Evolutionary conservation across 2,329 filamentous ascomycete genomes (phyloP).

Genomic region (Teratosphaeria nubilosa): DNA sequence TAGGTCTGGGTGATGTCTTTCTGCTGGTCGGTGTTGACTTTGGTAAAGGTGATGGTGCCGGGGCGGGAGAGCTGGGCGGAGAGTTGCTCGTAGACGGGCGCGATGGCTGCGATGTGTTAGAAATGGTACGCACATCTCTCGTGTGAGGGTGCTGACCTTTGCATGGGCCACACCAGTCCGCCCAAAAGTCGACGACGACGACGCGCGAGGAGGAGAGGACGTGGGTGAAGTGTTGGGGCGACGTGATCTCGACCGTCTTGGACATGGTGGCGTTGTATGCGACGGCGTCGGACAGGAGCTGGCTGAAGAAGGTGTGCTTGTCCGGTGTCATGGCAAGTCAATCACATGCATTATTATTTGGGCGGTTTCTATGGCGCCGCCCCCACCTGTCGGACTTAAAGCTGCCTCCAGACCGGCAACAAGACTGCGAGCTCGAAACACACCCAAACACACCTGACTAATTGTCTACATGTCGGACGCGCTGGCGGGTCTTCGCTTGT

Average conservation of each 20-base stretch:
- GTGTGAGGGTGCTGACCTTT: conserved; percentile 31
- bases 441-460: not conserved
- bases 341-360: not conserved
- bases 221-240: conserved; percentile 44
- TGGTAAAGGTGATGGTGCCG: conserved; percentile 69
- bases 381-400: not conserved
- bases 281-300: conserved; percentile 3
- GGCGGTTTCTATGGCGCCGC: not conserved
- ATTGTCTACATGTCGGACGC: conserved; percentile 6
- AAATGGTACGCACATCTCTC: not conserved
- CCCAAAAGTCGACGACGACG: conserved; percentile 84
- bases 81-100: conserved; percentile 71
- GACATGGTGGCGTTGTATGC: conserved; percentile 29
- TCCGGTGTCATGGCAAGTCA: not conserved
- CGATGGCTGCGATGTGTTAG: conserved; percentile 56
- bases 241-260: conserved; percentile 34
- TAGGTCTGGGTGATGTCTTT: conserved; percentile 64
- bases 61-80: conserved; percentile 60
- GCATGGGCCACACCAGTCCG: conserved; percentile 78
- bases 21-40: conserved; percentile 74
- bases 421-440: not conserved
- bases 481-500: conserved; percentile 22
- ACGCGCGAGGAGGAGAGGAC: conserved; percentile 64
- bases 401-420: not conserved
- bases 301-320: conserved; percentile 4